Conservation (phyloP, 345 rosid species). For the Durio zibethinus region DNA sequence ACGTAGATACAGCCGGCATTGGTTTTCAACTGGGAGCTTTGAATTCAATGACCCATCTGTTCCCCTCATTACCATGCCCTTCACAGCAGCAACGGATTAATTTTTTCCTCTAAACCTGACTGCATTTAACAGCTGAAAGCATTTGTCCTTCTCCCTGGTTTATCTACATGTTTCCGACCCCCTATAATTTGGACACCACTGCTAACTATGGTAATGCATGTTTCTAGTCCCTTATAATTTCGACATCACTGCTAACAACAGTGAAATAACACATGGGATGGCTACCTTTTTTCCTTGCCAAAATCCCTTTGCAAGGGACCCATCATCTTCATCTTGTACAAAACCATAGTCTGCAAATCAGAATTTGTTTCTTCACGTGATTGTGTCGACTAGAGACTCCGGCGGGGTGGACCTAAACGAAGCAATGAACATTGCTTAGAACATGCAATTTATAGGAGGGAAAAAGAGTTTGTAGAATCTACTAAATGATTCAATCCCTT, state of each 20-base stretch:
- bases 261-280: slow-evolving; percentile 12
- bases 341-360: slow-evolving; percentile 1
- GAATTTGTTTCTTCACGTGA: slow-evolving; percentile 8
- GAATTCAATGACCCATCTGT: slow-evolving; percentile 1
- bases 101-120: neutral
- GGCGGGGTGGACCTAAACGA: slow-evolving; percentile 1
- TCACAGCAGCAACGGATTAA: neutral
- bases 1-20: slow-evolving; percentile 11
- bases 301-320: slow-evolving; percentile 5
- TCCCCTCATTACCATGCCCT: neutral
- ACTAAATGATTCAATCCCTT: neutral
- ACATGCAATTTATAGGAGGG: neutral
- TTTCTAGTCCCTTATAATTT: slow-evolving; percentile 2
- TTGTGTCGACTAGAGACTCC: slow-evolving; percentile 7
- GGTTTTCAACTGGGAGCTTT: neutral
- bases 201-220: slow-evolving; percentile 5
- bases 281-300: neutral
- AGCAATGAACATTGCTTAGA: neutral
- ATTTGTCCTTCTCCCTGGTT: slow-evolving; percentile 1
- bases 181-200: neutral
- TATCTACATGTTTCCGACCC: neutral
- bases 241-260: slow-evolving; percentile 6
- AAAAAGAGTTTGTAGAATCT: neutral
- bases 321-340: slow-evolving; percentile 1
- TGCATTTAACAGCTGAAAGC: neutral